Conservation (phyloP, 208 protist species). For the Acanthamoeba castellanii region DNA sequence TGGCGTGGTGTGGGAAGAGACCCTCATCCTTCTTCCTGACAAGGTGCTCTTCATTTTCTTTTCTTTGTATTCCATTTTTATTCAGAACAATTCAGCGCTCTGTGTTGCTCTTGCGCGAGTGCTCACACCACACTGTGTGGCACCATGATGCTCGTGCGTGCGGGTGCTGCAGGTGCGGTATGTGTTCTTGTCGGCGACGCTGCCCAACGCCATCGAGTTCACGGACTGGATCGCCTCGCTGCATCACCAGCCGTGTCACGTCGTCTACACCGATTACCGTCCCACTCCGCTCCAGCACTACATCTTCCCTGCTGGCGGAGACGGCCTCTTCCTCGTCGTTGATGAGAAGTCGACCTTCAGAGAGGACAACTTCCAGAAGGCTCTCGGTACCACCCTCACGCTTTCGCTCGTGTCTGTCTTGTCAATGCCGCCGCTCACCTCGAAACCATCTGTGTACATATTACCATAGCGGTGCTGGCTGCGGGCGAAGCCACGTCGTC, state of each 20-base stretch:
- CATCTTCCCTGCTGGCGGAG: slow-evolving; percentile 97
- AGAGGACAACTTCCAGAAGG: slow-evolving; percentile 97
- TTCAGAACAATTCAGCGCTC: neutral
- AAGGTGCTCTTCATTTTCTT: slow-evolving; percentile 76
- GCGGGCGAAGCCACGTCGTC: slow-evolving; percentile 68
- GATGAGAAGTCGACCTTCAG: slow-evolving; percentile 93
- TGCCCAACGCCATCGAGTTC: slow-evolving; percentile 99
- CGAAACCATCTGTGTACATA: neutral
- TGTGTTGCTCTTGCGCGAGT: neutral
- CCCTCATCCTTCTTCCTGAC: slow-evolving; percentile 98
- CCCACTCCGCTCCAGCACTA: slow-evolving; percentile 99
- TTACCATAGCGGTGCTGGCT: slow-evolving; percentile 70
- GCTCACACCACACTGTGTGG: too few species aligned
- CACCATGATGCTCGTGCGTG: too few species aligned
- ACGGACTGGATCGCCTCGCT: slow-evolving; percentile 99
- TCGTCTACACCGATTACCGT: slow-evolving; percentile 99
- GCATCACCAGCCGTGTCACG: slow-evolving; percentile 98
- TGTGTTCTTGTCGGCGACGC: slow-evolving; percentile 99
- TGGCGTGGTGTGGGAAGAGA: slow-evolving; percentile 99
- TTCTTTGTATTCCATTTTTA: neutral
- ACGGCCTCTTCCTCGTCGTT: slow-evolving; percentile 97
- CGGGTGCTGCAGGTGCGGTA: slow-evolving; percentile 93
- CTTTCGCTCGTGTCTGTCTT: neutral
- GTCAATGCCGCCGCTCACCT: neutral
- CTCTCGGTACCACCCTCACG: slow-evolving; percentile 85